These are phyloP conservation scores for Mycena chlorophos DNA, from an alignment of 768 basidiomycete species.

Conservation along the genomic window DNA sequence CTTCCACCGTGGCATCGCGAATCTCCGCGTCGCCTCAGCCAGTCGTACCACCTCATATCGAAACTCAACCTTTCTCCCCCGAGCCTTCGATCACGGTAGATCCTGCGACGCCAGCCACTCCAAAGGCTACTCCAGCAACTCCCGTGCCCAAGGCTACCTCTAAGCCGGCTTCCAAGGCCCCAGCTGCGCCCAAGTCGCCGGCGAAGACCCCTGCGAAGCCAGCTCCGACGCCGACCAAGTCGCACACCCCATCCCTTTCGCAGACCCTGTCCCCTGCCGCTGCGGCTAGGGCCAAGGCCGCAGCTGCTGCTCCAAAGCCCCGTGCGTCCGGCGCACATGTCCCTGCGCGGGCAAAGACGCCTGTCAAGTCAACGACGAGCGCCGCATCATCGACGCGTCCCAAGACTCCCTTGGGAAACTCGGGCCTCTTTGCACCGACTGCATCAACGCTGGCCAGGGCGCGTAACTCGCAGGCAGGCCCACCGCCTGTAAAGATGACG, in stretches of 20 bases:
- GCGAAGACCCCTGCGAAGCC: constrained; percentile 17
- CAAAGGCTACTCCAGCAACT: constrained; percentile 16
- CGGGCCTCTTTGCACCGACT: constrained; percentile 77
- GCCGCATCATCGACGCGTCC: constrained; percentile 41
- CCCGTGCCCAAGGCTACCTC: constrained; percentile 30
- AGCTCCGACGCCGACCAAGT: constrained; percentile 27
- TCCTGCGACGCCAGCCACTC: constrained; percentile 27
- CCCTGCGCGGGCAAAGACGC: constrained; percentile 35
- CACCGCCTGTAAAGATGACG: constrained; percentile 62
- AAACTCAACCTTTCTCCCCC: constrained; percentile 22
- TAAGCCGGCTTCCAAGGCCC: constrained; percentile 18
- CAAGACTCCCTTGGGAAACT: constrained; percentile 65
- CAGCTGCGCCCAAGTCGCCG: constrained; percentile 21
- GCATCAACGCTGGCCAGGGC: constrained; percentile 77
- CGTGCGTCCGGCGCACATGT: constrained; percentile 17
- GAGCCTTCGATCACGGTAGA: constrained; percentile 24
- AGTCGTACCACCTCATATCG: constrained; percentile 21
- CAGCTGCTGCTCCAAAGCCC: constrained; percentile 15
- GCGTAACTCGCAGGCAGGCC: constrained; percentile 50
- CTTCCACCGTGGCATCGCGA: constrained; percentile 10
- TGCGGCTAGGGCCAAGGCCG: constrained; percentile 16
- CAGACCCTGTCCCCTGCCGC: constrained; percentile 22
- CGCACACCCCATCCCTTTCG: constrained; percentile 13
- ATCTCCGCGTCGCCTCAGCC: constrained; percentile 17
- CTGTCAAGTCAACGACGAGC: constrained; percentile 32